These are phyloP conservation scores for Sordariomycetes sp. DNA, from an alignment of 2,329 filamentous ascomycete species.

Conservation along the genomic window DNA sequence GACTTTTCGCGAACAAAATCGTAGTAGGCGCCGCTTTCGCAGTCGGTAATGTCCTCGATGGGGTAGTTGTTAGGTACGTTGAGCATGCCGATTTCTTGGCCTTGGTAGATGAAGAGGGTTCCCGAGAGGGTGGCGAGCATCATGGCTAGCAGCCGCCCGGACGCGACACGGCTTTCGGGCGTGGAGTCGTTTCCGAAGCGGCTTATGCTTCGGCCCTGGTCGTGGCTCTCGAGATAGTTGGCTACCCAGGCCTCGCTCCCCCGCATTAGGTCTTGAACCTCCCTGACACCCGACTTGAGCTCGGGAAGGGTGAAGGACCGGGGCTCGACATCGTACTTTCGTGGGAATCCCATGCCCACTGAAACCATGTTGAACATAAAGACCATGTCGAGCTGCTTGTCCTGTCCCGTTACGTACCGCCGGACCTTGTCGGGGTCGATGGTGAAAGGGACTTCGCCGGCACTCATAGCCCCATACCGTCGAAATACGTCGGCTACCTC, in stretches of 20 bases:
- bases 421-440: slow-evolving; percentile 26
- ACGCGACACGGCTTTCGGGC: slow-evolving; percentile 29
- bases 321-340: slow-evolving; percentile 27
- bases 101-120: slow-evolving; percentile 56
- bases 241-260: slow-evolving; percentile 50
- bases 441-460: slow-evolving; percentile 35
- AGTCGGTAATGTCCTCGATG: slow-evolving; percentile 55
- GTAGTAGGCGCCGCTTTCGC: slow-evolving; percentile 42
- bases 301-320: slow-evolving; percentile 31
- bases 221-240: slow-evolving; percentile 53
- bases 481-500: slow-evolving; percentile 28
- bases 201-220: slow-evolving; percentile 46
- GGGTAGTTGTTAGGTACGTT: slow-evolving; percentile 48
- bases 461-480: slow-evolving; percentile 33
- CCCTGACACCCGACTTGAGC: slow-evolving; percentile 37
- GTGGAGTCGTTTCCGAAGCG: slow-evolving; percentile 33
- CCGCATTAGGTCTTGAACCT: slow-evolving; percentile 47
- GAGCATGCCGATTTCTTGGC: slow-evolving; percentile 56
- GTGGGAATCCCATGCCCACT: slow-evolving; percentile 33
- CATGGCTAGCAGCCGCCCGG: slow-evolving; percentile 48
- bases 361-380: slow-evolving; percentile 51
- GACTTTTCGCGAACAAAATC: slow-evolving; percentile 12
- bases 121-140: slow-evolving; percentile 44
- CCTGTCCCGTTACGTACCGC: slow-evolving; percentile 36
- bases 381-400: slow-evolving; percentile 56